Evolutionary conservation across 257 asterid species (phyloP), one percentile per base, ranked within the genome.

Genomic region (Solanum pimpinellifolium): DNA sequence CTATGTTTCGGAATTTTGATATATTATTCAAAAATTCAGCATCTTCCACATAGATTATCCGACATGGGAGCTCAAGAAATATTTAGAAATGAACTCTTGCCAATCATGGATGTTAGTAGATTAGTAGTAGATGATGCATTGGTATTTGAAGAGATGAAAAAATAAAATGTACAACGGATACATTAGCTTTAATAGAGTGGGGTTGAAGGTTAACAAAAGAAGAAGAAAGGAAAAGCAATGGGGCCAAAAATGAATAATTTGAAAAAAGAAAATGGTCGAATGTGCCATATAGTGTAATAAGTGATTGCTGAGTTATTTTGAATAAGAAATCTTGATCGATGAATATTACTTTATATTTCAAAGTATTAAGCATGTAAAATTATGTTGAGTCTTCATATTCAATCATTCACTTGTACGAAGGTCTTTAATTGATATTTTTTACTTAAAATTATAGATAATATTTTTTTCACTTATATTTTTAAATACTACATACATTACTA

Each of bases 101-200:
- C 99, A 12, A 90, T 93, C 0, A 93, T 92, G 2, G 94, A 94
- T 84, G 89, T 97, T 21, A 87, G 90, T 74, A 90, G 77, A 68
- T 87, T 96, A 83, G 98, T 98, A 25, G 90, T 91, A 91, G 98
- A 98, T 0, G 98, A 97, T 15, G 92, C 93, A 21, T 25, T 89
- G 0, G 92, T 95, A 7, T 95, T 91, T 11, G 96, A 95, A 89
- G 98, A 91, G 90, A 94, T 96, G 94, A 95, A 91, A 85, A 91
- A 85, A 92, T 91, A 76, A 76, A 0, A 92, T 92, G 3, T 81
- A 69, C 6, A 96, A 95, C 39, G 91, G 99, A 90, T 97, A 94
- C 87, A 88, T 97, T 91, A 95, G 96, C 91, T 95, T 90, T 68
- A 98, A 97, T 81, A 90, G 65, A 56, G 90, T 92, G 75, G 14